Evolutionary conservation across 2,329 filamentous ascomycete genomes (phyloP).

Genomic region (Colletotrichum sp.): DNA sequence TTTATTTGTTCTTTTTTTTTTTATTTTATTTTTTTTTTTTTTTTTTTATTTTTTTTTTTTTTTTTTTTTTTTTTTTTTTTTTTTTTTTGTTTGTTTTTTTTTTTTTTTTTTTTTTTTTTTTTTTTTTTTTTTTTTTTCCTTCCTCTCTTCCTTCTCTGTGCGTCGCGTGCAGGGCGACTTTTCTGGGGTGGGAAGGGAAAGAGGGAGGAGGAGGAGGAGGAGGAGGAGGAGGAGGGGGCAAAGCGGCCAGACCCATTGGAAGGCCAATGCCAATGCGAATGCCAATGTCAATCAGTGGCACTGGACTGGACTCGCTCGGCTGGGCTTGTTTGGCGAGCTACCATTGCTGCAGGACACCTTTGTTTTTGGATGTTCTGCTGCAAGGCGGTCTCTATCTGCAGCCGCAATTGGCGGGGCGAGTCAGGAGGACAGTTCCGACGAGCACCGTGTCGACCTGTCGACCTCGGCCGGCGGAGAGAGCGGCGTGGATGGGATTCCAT

Average conservation of each 20-base stretch:
- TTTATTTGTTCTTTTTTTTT: too few species aligned
- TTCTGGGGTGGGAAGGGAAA: neutral
- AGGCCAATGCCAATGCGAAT: neutral
- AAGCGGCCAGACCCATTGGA: neutral
- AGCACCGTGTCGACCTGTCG: neutral
- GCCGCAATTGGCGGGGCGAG: conserved; percentile 5
- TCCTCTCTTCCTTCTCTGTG: neutral
- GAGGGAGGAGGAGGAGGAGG: neutral
- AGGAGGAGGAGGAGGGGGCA: neutral
- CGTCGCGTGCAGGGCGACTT: neutral
- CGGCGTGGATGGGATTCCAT: neutral
- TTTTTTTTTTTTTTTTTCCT: too few species aligned
- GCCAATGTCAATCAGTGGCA: neutral
- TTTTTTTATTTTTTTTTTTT: neutral
- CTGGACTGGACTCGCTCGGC: neutral
- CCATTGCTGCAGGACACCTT: neutral
- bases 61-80: neutral
- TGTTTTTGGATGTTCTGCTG: neutral
- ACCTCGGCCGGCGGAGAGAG: neutral
- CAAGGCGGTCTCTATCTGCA: neutral
- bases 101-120: neutral
- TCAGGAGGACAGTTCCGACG: neutral
- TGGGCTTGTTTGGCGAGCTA: neutral
- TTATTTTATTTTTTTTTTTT: neutral
- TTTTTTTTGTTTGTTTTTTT: neutral